These are phyloP conservation scores for Nitzschia putrida DNA, from an alignment of 108 stramenopile species.

Conservation along the genomic window DNA sequence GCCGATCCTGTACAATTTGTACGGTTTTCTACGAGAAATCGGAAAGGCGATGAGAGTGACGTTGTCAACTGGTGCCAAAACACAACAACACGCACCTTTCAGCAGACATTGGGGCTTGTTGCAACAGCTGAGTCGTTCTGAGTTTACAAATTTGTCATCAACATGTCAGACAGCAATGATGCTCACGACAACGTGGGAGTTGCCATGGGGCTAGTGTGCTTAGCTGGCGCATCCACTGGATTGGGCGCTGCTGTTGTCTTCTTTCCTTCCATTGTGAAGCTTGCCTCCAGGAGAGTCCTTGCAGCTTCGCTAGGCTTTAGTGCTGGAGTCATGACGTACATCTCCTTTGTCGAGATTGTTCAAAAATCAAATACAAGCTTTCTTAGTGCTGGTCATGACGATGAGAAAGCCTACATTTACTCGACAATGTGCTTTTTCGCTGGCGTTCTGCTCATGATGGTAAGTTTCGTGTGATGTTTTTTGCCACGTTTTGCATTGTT, in stretches of 20 bases:
- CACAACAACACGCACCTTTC: too few relatives aligned
- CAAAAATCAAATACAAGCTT: constrained; percentile 55
- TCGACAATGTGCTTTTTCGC: constrained; percentile 63
- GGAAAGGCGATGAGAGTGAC: too few relatives aligned
- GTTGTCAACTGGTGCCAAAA: too few relatives aligned
- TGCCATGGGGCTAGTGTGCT: constrained; percentile 54
- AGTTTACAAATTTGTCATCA: too few relatives aligned
- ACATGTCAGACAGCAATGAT: background rate
- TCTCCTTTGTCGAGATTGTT: constrained; percentile 87
- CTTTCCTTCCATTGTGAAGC: constrained; percentile 59
- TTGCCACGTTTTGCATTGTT: background rate
- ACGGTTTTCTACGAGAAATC: too few relatives aligned
- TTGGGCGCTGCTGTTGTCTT: constrained; percentile 81
- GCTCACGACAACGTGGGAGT: constrained; percentile 42
- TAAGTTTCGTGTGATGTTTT: constrained; percentile 22
- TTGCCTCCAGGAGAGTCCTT: constrained; percentile 58
- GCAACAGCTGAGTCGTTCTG: too few relatives aligned
- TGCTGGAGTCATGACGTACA: constrained; percentile 92
- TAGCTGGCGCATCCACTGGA: constrained; percentile 50
- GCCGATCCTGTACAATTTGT: too few relatives aligned
- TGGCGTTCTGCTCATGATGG: constrained; percentile 62
- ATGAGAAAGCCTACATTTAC: constrained; percentile 48
- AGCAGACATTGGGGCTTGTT: too few relatives aligned
- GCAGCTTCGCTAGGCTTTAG: constrained; percentile 76
- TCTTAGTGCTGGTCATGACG: constrained; percentile 33